These are phyloP conservation scores for Phaeodactylum tricornutum DNA, from an alignment of 108 stramenopile species.

Conservation along the genomic window DNA sequence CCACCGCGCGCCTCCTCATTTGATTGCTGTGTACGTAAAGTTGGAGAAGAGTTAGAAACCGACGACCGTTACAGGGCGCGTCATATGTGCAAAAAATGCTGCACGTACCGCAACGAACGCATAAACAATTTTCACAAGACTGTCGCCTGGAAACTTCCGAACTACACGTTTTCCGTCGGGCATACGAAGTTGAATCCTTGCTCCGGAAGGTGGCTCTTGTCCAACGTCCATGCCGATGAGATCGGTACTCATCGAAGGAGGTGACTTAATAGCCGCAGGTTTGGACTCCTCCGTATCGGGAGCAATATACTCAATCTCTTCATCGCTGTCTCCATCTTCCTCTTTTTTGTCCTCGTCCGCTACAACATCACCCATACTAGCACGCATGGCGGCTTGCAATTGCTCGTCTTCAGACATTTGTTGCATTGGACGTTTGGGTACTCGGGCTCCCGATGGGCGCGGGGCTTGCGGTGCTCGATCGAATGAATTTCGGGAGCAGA, in stretches of 20 bases:
- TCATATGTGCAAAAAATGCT: conserved; percentile 3
- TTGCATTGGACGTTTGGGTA: conserved; percentile 20
- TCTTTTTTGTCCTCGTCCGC: conserved; percentile 10
- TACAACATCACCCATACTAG: conserved; percentile 43
- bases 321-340: conserved; percentile 19
- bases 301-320: conserved; percentile 10
- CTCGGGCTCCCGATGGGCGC: conserved; percentile 4
- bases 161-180: conserved; percentile 73
- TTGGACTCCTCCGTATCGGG: background rate
- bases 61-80: conserved; percentile 1
- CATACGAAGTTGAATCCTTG: conserved; percentile 75
- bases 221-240: conserved; percentile 37
- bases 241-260: conserved; percentile 26
- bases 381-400: conserved; percentile 77
- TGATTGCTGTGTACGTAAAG: conserved; percentile 18
- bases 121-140: conserved; percentile 52
- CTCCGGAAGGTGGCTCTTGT: conserved; percentile 41
- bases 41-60: conserved; percentile 3
- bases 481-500: conserved; percentile 82
- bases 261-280: background rate
- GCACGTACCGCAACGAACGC: conserved; percentile 60
- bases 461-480: conserved; percentile 49
- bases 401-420: conserved; percentile 76
- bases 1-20: conserved; percentile 55
- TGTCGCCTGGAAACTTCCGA: conserved; percentile 47